phyloP scores from a whole-genome alignment of 73 alveolate species.

The Paramecium sexaurelia region DNA sequence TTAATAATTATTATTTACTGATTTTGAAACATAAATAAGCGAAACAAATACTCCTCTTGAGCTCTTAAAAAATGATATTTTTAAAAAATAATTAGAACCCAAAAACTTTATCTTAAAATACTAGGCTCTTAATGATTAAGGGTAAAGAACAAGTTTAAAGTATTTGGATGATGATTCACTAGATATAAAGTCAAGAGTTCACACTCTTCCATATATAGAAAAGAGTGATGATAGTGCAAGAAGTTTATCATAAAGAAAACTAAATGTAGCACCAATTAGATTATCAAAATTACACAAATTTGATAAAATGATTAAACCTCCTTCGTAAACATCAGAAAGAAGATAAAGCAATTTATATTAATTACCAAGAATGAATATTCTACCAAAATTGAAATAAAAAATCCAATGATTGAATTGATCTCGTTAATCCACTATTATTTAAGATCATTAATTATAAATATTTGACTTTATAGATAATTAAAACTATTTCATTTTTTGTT shows the following conservation, averaged over 20 bases:
- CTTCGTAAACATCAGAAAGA: not conserved
- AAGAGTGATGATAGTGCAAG: not conserved
- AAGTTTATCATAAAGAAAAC: not conserved
- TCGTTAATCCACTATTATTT: not conserved
- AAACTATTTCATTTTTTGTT: too few species aligned
- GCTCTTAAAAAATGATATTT: conserved; percentile 1
- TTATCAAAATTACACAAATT: not conserved
- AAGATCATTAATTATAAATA: too few species aligned
- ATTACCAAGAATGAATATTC: not conserved
- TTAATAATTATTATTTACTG: not conserved
- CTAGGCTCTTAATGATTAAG: not conserved
- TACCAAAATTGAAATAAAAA: not conserved
- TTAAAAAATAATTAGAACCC: not conserved
- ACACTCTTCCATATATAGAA: not conserved
- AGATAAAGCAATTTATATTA: not conserved
- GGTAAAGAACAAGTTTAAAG: not conserved
- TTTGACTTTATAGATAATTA: too few species aligned
- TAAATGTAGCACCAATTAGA: not conserved
- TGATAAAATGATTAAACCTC: not conserved
- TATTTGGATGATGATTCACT: not conserved
- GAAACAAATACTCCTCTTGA: not conserved
- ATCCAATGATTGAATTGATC: not conserved
- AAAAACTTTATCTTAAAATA: not conserved
- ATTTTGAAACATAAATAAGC: not conserved
- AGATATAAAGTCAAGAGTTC: not conserved